Base-by-base conservation (phyloP, 805 yeast species). In the Yarrowia bubula region DNA sequence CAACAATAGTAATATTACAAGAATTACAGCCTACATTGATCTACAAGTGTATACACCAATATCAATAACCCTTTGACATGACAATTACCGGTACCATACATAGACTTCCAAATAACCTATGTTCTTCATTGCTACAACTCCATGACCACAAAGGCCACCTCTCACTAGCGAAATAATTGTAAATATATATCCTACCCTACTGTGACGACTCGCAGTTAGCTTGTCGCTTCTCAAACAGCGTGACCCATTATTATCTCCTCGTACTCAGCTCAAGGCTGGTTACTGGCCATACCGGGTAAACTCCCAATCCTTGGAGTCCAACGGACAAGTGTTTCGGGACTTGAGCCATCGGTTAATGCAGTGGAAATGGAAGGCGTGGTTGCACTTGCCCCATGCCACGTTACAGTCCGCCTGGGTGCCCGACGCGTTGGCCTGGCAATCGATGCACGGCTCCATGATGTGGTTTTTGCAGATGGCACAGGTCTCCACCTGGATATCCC, bases 381-480 rank as follows among this genome's bases (percentile, higher is more conserved):
- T 92, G 78, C 99, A 95, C 51, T 84, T 83, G 55, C 99, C 99
- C 92, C 98, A 92, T 3, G 98, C 98, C 9, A 97, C 95, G 47
- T 89, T 86, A 79, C 99, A 95, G 70, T 88, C 92, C 46, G 84
- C 88, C 41, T 82, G 81, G 15, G 86, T 77, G 15, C 79, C 80
- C 41, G 84, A 84, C 75, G 85, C 84, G 51, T 85, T 86, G 32
- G 96, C 96, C 75, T 91, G 97, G 75, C 99, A 95, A 75, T 92
- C 98, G 69, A 95, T 78, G 69, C 99, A 95, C 15, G 95, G 95
- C 73, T 95, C 99, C 99, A 95, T 95, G 70, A 95, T 83, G 77
- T 93, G 98, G 76, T 93, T 95, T 74, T 98, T 84, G 82, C 99
- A 95, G 75, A 95, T 95, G 43, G 99, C 98, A 80, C 99, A 95